Evolutionary conservation across 805 yeast genomes (phyloP), one percentile per base, ranked within the genome.

Genomic region (Lachancea sp.): DNA sequence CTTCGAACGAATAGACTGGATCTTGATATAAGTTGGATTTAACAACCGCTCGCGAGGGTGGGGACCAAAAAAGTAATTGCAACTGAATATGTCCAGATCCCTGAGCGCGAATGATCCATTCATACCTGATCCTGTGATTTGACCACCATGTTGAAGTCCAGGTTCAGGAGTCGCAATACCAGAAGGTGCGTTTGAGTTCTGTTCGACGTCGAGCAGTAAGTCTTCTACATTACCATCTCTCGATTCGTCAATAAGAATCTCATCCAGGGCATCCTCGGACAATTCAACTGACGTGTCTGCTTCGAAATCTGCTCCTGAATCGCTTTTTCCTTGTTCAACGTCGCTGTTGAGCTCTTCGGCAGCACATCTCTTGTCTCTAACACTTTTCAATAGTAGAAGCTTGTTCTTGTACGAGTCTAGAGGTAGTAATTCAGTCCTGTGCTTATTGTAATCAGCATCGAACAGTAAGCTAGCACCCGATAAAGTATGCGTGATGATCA

Each of bases 381-480:
- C 48, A n/a, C 66, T 66, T 32, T 65, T 67, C 43, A 70, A 42
- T 13, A 67, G 56, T 42, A 63, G 31, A 11, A 67, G 44, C 45
- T 59, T 66, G 36, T 46, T 49, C 36, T 48, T 48, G 26, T 56
- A 54, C 15, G 48, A 39, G 39, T 52, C 40, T 36, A 50, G 42
- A 7, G 50, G 53, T 11, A 27, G 35, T 8, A 52, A 27, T 12
- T 49, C 48, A 6, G 56, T 47, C 11, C 49, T 51, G 33, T 51
- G 48, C 36, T 53, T 77, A 37, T 73, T 71, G 53, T 71, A 83
- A 12, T 81, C 78, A 0, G 95, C 86, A 58, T 88, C 96, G 54
- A 85, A 77, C 31, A 89, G 66, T 36, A 75, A 71, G 29, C 95
- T 75, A 8, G 79, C 67, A 20, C 96, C 96, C 35, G 90, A 78